Evolutionary conservation across 345 rosid species (phyloP), one percentile per base, ranked within the genome.

Genomic region (Heritiera littoralis): DNA sequence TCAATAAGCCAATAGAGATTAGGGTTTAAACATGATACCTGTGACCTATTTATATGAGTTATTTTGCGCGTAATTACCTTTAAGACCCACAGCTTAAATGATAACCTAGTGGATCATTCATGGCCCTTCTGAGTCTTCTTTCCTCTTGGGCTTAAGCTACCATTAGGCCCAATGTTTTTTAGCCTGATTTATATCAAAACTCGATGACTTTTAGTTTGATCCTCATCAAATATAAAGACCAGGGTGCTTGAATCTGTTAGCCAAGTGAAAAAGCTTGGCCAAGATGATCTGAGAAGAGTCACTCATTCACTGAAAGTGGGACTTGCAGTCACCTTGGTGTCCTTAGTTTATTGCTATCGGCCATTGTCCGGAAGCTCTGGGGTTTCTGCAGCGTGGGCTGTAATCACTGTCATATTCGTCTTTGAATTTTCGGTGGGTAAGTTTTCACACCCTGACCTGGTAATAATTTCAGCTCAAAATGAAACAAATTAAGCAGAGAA

Each of bases 351-450:
- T 86, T 93, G 88, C 74, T 89, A 40, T 74, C 82, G 85, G 66
- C 95, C 98, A 56, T 84, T 90, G 7, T 93, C 89, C 66, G 83
- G 88, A 54, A 88, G 65, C 80, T 90, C 92, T 35, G 97, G 94
- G 3, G 89, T 83, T 77, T 79, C 89, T 64, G 95, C 98, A 71
- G 88, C 88, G 85, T 92, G 98, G 98, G 98, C 97, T 59, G 88
- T 94, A 0, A 88, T 94, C 79, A 94, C 98, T 28, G 97, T 93
- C 28, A 92, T 92, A 4, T 91, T 92, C 61, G 91, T 92, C 66
- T 92, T 91, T 43, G 98, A 94, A 80, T 92, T 87, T 80, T 89
- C 90, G 17, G 97, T 91, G 0, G 97, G 98, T 89, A 80, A 76
- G 91, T 74, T 41, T 58, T 23, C 3, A 1, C 28, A n/a, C 28